Evolutionary conservation across 2,329 filamentous ascomycete species (phyloP).

Genomic region (Trichophyton rubrum): DNA sequence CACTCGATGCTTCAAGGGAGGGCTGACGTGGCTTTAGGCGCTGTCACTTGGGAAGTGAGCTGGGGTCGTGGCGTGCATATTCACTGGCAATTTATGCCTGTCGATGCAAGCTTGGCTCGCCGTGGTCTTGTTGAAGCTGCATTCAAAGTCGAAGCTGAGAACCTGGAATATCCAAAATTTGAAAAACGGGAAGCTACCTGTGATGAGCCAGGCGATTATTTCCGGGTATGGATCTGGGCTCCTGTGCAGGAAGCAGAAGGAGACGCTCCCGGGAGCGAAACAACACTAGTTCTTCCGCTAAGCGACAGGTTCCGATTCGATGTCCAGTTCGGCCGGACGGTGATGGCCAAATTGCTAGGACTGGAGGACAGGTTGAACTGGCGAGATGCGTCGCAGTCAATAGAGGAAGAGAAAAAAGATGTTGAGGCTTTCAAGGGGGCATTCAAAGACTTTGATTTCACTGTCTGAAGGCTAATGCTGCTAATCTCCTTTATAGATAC

Average conservation of each 20-base stretch:
- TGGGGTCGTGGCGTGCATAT: conserved; percentile 68
- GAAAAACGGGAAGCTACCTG: conserved; percentile 30
- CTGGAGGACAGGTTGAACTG: conserved; percentile 70
- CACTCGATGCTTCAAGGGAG: conserved; percentile 57
- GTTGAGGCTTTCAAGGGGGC: conserved; percentile 65
- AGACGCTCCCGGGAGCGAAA: conserved; percentile 32
- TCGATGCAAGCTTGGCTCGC: conserved; percentile 54
- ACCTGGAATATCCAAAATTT: conserved; percentile 48
- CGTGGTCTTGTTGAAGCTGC: conserved; percentile 72
- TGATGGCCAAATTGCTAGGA: conserved; percentile 74
- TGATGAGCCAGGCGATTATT: conserved; percentile 48
- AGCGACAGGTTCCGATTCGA: conserved; percentile 66
- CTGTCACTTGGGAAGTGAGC: conserved; percentile 87
- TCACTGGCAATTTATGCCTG: conserved; percentile 86
- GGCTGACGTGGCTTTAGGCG: conserved; percentile 50
- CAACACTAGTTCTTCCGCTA: conserved; percentile 62
- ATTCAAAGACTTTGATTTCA: conserved; percentile 82
- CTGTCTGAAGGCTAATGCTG: conserved; percentile 29
- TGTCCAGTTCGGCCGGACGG: conserved; percentile 75
- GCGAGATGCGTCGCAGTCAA: conserved; percentile 68
- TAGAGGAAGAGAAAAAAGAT: conserved; percentile 67
- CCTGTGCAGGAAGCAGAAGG: conserved; percentile 16
- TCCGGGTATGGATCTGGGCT: conserved; percentile 70
- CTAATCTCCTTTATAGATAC: not conserved
- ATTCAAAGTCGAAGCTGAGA: conserved; percentile 80